Evolutionary conservation across 371 early-diverging fungal genomes (phyloP).

Genomic region (Globomyces sp.): DNA sequence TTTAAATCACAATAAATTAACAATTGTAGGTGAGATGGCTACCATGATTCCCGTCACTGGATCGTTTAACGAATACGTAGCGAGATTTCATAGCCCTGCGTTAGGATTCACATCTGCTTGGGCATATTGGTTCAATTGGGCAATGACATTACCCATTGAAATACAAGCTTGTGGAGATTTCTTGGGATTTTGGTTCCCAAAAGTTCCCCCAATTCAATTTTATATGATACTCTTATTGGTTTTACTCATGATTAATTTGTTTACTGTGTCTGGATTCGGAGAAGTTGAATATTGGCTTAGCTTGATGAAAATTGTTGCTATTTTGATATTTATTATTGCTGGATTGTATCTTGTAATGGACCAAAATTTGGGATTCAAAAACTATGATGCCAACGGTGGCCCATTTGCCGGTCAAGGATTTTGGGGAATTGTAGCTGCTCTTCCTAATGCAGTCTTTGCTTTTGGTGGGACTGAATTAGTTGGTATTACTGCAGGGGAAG

Average conservation of each 20-base stretch:
- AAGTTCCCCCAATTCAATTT: constrained; percentile 62
- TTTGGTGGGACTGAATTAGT: constrained; percentile 46
- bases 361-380: constrained; percentile 61
- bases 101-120: constrained; percentile 77
- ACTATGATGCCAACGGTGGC: constrained; percentile 73
- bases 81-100: constrained; percentile 80
- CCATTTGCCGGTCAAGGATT: constrained; percentile 46
- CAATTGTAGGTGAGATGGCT: constrained; percentile 74
- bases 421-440: constrained; percentile 42
- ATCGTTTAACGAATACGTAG: constrained; percentile 77
- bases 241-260: constrained; percentile 33
- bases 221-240: constrained; percentile 46
- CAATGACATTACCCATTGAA: constrained; percentile 70
- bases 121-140: constrained; percentile 85
- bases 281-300: constrained; percentile 49
- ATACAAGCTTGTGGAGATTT: constrained; percentile 69
- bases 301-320: constrained; percentile 37
- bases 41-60: constrained; percentile 82
- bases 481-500: constrained; percentile 50
- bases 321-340: constrained; percentile 36
- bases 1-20: background rate
- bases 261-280: constrained; percentile 37
- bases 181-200: constrained; percentile 71
- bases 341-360: constrained; percentile 58
- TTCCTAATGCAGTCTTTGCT: constrained; percentile 28